Evolutionary conservation across 78 protist species (phyloP).

Genomic region (Dictyostelium intermedium): DNA sequence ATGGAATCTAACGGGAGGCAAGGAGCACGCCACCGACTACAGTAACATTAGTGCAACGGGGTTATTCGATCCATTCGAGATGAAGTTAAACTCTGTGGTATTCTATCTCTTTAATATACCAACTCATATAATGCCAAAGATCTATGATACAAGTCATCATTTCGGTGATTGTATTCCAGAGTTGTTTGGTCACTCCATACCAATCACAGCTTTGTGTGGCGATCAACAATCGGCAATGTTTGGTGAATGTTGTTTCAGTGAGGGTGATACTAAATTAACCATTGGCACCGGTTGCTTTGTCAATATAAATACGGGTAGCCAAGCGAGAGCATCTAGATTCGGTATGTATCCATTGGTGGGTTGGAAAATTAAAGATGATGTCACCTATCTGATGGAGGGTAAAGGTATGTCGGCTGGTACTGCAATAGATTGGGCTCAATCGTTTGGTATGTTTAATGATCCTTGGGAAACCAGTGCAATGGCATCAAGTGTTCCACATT

Average conservation of each 20-base stretch:
- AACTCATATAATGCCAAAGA: slow-evolving; percentile 61
- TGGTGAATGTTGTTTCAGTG: slow-evolving; percentile 78
- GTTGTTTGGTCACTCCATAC: slow-evolving; percentile 47
- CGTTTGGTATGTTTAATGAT: slow-evolving; percentile 67
- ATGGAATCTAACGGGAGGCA: slow-evolving; percentile 75
- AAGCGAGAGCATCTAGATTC: slow-evolving; percentile 23
- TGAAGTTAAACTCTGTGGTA: slow-evolving; percentile 51
- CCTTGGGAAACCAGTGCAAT: slow-evolving; percentile 35
- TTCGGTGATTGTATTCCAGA: slow-evolving; percentile 43
- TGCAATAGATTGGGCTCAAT: slow-evolving; percentile 58
- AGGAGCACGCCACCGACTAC: slow-evolving; percentile 67
- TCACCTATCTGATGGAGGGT: slow-evolving; percentile 71
- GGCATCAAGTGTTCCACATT: slow-evolving; percentile 46
- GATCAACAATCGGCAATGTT: slow-evolving; percentile 83
- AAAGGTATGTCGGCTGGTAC: slow-evolving; percentile 78
- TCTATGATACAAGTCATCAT: slow-evolving; percentile 44
- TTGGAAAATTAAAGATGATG: slow-evolving; percentile 49
- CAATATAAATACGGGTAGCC: slow-evolving; percentile 59
- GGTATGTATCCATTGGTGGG: slow-evolving; percentile 82
- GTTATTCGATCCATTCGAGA: slow-evolving; percentile 73
- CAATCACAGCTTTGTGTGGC: slow-evolving; percentile 49
- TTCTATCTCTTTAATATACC: slow-evolving; percentile 58
- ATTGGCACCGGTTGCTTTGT: slow-evolving; percentile 85
- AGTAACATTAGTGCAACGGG: slow-evolving; percentile 69
- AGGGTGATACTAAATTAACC: slow-evolving; percentile 72